Percentiles rank a stretch among this genome's conserved stretches.
phyloP scores from a whole-genome alignment of 2,329 filamentous ascomycete genomes.

The Drechslerella coelobrocha region DNA sequence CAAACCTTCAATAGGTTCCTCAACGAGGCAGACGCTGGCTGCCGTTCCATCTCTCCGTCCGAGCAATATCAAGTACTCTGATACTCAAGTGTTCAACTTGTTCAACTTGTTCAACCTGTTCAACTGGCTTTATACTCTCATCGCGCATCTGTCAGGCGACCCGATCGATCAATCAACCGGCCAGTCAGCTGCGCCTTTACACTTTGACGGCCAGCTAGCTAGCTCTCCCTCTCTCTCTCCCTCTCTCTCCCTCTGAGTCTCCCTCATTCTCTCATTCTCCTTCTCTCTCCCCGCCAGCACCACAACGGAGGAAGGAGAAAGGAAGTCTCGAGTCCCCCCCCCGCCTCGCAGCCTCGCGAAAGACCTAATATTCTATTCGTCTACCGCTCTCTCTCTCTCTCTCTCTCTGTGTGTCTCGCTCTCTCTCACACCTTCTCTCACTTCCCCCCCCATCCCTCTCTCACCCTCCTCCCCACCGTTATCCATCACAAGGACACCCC shows the following conservation, averaged over 20 bases:
- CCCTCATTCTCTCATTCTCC: no score
- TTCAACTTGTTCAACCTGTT: no score
- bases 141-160: slow-evolving; percentile 1
- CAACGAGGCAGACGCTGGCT: background rate
- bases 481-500: background rate
- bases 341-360: slow-evolving; percentile 6
- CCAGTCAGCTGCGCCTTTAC: slow-evolving; percentile 1
- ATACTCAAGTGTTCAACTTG: no score
- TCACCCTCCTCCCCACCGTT: slow-evolving; percentile 2
- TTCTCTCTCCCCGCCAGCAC: background rate
- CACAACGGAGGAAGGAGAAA: background rate
- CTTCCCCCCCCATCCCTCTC: background rate
- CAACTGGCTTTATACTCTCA: no score
- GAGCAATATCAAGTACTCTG: background rate
- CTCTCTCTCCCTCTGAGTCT: no score
- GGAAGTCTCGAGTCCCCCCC: slow-evolving; percentile 3
- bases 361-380: background rate
- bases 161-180: background rate
- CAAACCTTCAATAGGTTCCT: background rate
- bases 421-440: background rate
- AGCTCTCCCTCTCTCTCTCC: no score
- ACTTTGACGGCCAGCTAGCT: slow-evolving; percentile 3
- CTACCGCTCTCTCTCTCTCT: background rate
- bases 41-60: background rate
- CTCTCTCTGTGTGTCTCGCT: background rate